These are phyloP conservation scores for Chimonanthus salicifolius DNA, from an alignment of 164 flowering plant species.

Conservation along the genomic window DNA sequence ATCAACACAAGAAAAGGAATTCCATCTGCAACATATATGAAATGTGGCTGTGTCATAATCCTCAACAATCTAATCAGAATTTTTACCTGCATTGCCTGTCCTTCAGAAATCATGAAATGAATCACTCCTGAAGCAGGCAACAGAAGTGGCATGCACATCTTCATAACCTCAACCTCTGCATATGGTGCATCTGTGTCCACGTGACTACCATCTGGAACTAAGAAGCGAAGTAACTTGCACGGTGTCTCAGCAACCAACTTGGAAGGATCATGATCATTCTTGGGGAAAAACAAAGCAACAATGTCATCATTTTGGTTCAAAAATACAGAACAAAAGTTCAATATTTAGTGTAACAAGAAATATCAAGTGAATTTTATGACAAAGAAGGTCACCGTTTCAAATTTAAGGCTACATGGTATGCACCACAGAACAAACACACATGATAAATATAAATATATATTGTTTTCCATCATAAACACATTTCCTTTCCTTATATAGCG, in stretches of 20 bases:
- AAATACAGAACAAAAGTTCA: not conserved
- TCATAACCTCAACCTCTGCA: slow-evolving; percentile 99
- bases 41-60: not conserved
- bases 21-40: not conserved
- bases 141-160: slow-evolving; percentile 99
- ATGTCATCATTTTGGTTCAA: slow-evolving; percentile 5
- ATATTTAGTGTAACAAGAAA: too few relatives aligned
- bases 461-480: too few relatives aligned
- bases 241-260: slow-evolving; percentile 98
- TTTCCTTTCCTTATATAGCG: too few relatives aligned
- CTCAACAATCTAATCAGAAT: not conserved
- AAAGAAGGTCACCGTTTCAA: not conserved
- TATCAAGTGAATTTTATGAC: too few relatives aligned
- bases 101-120: slow-evolving; percentile 87
- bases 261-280: slow-evolving; percentile 99
- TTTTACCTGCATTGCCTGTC: slow-evolving; percentile 97
- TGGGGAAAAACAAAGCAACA: slow-evolving; percentile 6
- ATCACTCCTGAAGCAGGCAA: slow-evolving; percentile 94
- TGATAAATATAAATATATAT: too few relatives aligned
- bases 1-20: not conserved
- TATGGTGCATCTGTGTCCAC: slow-evolving; percentile 92
- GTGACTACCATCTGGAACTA: slow-evolving; percentile 79
- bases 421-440: not conserved
- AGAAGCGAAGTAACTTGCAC: slow-evolving; percentile 89
- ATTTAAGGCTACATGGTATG: not conserved